Evolutionary conservation across 345 rosid genomes (phyloP).

Genomic region (Lumnitzera racemosa): DNA sequence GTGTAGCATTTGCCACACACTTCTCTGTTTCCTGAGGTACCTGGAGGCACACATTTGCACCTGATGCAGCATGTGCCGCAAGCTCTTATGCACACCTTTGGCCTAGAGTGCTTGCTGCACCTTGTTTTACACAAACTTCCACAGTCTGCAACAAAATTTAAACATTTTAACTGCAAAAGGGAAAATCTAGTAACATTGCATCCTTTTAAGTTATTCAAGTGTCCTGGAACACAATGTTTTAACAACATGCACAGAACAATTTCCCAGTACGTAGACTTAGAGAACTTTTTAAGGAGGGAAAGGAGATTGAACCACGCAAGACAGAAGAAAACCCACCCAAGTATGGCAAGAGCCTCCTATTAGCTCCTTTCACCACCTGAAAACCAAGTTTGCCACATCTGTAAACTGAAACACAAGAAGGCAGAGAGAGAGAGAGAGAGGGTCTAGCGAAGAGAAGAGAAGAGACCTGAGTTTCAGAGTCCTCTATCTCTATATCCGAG

Average conservation of each 20-base stretch:
- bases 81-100: conserved; percentile 44
- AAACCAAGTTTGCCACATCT: too few species aligned
- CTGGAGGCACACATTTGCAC: conserved; percentile 60
- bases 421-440: too few species aligned
- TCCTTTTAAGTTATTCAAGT: too few species aligned
- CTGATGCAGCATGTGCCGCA: conserved; percentile 50
- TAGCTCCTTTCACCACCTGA: conserved; percentile 32
- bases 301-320: background rate
- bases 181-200: background rate
- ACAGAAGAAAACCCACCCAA: conserved; percentile 15
- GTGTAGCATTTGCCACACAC: conserved; percentile 51
- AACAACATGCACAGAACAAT: too few species aligned
- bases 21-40: conserved; percentile 47
- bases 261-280: too few species aligned
- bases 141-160: conserved; percentile 23
- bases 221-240: too few species aligned
- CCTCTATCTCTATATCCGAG: conserved; percentile 21
- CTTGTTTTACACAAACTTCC: conserved; percentile 33
- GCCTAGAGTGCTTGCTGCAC: conserved; percentile 50
- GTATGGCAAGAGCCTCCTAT: conserved; percentile 29
- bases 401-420: too few species aligned
- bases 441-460: too few species aligned
- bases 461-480: background rate
- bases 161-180: background rate
- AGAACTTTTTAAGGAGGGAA: too few species aligned